A percentile compares a stretch with the other conserved stretches of the same genome.
These are phyloP conservation scores for Solanum sparsipilum DNA, from an alignment of 257 asterid genomes.

Conservation along the genomic window DNA sequence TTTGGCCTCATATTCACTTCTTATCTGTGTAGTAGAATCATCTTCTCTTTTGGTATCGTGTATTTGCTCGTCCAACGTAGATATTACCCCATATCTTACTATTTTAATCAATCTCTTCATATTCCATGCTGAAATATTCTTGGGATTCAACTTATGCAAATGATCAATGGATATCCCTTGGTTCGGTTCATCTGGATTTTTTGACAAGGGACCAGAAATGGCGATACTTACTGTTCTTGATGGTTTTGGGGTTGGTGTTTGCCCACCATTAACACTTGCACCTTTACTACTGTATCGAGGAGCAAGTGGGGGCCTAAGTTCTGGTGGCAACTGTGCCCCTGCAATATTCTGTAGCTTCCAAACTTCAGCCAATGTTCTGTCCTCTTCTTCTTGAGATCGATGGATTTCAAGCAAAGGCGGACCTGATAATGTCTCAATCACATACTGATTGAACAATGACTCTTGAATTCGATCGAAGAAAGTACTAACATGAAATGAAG, in stretches of 20 bases:
- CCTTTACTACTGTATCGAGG: neutral
- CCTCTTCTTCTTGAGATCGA: slow-evolving; percentile 53
- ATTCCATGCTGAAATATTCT: slow-evolving; percentile 87
- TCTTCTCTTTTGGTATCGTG: slow-evolving; percentile 36
- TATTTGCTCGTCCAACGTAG: slow-evolving; percentile 72
- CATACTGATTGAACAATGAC: slow-evolving; percentile 68
- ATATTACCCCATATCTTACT: slow-evolving; percentile 58
- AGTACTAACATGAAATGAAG: slow-evolving; percentile 93
- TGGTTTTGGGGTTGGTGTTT: slow-evolving; percentile 50
- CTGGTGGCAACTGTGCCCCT: slow-evolving; percentile 72
- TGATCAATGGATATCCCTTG: slow-evolving; percentile 48
- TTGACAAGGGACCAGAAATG: slow-evolving; percentile 30
- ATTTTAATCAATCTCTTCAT: slow-evolving; percentile 83
- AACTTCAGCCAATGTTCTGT: slow-evolving; percentile 54
- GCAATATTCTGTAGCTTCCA: slow-evolving; percentile 53
- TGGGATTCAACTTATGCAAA: slow-evolving; percentile 59
- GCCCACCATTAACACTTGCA: slow-evolving; percentile 11
- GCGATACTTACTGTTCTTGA: slow-evolving; percentile 32
- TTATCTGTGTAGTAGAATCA: slow-evolving; percentile 58
- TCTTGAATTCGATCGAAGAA: slow-evolving; percentile 91
- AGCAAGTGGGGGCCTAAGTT: slow-evolving; percentile 27
- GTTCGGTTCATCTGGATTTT: slow-evolving; percentile 29
- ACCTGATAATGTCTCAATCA: slow-evolving; percentile 76
- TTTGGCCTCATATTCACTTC: slow-evolving; percentile 77
- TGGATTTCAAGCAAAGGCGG: slow-evolving; percentile 54